These are phyloP conservation scores for Pseudohyphozyma bogoriensis DNA, from an alignment of 768 basidiomycete genomes.

Conservation along the genomic window DNA sequence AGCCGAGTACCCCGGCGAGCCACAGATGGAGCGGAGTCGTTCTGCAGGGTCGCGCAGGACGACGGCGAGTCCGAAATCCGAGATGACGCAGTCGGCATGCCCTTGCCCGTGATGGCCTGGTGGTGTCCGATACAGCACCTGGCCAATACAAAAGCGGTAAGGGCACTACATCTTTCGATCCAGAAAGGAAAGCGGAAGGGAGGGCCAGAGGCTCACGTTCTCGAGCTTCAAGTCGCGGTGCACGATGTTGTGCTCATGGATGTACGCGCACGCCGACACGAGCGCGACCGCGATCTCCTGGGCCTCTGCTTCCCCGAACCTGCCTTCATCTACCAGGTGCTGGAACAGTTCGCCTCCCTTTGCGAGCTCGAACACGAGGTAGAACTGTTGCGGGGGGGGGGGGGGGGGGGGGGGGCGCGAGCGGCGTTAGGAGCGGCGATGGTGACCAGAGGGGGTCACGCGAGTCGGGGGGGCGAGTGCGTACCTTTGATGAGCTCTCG, in stretches of 20 bases:
- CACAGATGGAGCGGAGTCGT: constrained; percentile 10
- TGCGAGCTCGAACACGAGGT: constrained; percentile 95
- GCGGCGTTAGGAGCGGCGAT: no score
- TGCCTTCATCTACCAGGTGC: constrained; percentile 60
- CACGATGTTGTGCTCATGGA: constrained; percentile 78
- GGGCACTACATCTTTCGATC: no score
- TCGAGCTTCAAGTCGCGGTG: constrained; percentile 57
- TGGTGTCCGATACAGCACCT: constrained; percentile 27
- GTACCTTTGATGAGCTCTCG: no score
- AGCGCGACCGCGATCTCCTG: constrained; percentile 20
- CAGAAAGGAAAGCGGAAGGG: no score
- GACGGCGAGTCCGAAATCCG: constrained; percentile 27
- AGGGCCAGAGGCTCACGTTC: constrained; percentile 52
- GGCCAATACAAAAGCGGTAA: no score
- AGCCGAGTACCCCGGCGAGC: constrained; percentile 21
- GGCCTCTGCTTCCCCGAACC: constrained; percentile 23
- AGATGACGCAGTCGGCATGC: constrained; percentile 27
- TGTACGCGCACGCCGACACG: constrained; percentile 52
- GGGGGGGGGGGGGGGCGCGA: no score
- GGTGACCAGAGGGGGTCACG: no score
- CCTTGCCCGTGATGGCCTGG: constrained; percentile 19
- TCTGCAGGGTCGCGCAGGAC: background rate
- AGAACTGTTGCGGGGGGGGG: no score
- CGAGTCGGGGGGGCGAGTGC: no score
- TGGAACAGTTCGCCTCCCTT: constrained; percentile 95